phyloP scores from a whole-genome alignment of 345 rosid genomes.

The Ceriops zippeliana region DNA sequence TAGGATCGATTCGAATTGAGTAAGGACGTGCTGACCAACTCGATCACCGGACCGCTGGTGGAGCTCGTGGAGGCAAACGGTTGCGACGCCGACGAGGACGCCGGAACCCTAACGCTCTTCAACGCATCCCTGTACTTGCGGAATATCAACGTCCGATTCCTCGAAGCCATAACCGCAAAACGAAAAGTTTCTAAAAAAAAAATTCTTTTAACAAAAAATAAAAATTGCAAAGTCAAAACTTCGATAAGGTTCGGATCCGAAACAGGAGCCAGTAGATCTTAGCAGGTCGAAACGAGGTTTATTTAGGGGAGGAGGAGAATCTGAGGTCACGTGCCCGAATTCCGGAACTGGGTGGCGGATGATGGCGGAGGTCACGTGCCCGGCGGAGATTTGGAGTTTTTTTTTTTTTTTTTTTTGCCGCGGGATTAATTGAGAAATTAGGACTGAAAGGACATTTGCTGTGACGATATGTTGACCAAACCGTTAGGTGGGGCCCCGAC shows the following conservation, averaged over 20 bases:
- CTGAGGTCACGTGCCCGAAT: no score
- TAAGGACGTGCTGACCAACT: constrained; percentile 78
- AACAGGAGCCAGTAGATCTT: no score
- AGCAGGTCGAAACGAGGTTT: no score
- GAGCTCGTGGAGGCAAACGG: constrained; percentile 27
- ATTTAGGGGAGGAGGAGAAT: no score
- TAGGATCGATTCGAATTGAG: constrained; percentile 61
- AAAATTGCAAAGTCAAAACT: neutral
- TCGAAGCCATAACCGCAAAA: constrained; percentile 60
- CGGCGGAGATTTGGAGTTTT: neutral
- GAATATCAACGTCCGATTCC: constrained; percentile 68
- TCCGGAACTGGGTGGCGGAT: neutral
- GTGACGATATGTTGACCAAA: neutral
- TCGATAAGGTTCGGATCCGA: no score
- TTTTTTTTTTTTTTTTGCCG: neutral
- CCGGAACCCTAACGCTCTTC: constrained; percentile 78
- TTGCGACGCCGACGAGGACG: constrained; percentile 28
- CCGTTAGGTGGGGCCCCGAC: neutral
- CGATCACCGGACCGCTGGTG: constrained; percentile 72
- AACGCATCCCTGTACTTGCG: constrained; percentile 80
- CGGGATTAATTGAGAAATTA: neutral
- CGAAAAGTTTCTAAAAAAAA: no score
- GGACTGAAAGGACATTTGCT: neutral
- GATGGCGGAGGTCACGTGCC: constrained; percentile 1
- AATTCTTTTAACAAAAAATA: neutral